These are phyloP conservation scores for Tolypocladium amazonense DNA, from an alignment of 2,329 filamentous ascomycete species.

Conservation along the genomic window DNA sequence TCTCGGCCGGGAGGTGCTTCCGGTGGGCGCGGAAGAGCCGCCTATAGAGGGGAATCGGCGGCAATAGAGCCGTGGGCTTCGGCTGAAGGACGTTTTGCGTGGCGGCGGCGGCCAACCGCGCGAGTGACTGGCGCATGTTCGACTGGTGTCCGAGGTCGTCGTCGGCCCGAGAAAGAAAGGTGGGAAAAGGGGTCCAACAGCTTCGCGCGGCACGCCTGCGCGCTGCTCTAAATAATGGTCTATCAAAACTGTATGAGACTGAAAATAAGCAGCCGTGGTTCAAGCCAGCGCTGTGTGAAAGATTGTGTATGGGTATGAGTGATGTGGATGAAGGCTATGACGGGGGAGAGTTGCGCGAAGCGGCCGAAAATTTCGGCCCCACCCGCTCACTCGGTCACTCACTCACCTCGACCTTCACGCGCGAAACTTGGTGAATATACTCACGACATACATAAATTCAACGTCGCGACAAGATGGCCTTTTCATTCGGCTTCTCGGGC, in stretches of 20 bases:
- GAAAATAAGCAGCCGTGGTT: neutral
- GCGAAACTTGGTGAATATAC: neutral
- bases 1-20: constrained; percentile 60
- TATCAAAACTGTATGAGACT: neutral
- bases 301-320: neutral
- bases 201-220: neutral
- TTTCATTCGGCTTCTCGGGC: constrained; percentile 51
- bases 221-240: neutral
- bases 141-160: neutral
- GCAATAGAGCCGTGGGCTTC: constrained; percentile 57
- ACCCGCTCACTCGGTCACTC: neutral
- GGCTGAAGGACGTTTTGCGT: constrained; percentile 22
- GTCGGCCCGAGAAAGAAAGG: neutral
- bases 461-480: constrained; percentile 25
- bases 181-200: neutral
- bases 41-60: constrained; percentile 82
- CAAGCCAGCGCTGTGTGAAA: neutral
- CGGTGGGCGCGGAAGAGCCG: constrained; percentile 79
- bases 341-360: neutral
- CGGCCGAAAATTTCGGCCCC: neutral
- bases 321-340: neutral
- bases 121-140: neutral
- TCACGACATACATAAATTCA: neutral
- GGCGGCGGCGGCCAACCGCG: constrained; percentile 25
- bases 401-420: neutral